Conservation (phyloP, 306 rosid species). For the Carpinus viminea region DNA sequence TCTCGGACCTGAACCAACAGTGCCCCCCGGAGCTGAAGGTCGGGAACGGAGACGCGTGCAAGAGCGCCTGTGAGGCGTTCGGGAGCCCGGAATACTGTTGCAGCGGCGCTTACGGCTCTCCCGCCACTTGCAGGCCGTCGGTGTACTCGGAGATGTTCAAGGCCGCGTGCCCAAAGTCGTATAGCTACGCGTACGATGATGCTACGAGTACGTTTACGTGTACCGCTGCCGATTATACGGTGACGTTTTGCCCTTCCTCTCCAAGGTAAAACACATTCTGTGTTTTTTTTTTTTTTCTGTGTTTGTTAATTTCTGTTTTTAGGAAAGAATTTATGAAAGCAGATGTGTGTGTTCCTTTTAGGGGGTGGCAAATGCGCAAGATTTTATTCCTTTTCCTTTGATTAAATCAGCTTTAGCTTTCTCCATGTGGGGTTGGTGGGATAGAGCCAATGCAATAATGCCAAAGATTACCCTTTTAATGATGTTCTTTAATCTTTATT, state of each 20-base stretch:
- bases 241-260: constrained; percentile 64
- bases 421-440: not conserved
- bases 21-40: constrained; percentile 80
- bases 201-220: constrained; percentile 65
- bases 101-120: constrained; percentile 59
- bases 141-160: constrained; percentile 65
- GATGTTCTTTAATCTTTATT: not conserved
- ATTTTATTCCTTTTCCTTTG: not conserved
- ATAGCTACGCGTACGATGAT: constrained; percentile 63
- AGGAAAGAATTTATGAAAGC: not conserved
- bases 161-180: constrained; percentile 58
- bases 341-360: not conserved
- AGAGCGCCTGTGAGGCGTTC: constrained; percentile 96
- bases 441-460: constrained; percentile 20
- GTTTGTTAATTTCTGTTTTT: not conserved
- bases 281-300: not conserved
- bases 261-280: constrained; percentile 37
- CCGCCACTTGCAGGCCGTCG: constrained; percentile 52
- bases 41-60: constrained; percentile 76
- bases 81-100: constrained; percentile 85
- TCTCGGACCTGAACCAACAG: constrained; percentile 71
- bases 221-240: constrained; percentile 57
- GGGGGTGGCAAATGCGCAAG: not conserved
- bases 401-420: not conserved
- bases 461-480: constrained; percentile 39